Evolutionary conservation across 116 monocot genomes (phyloP), one percentile per base, ranked within the genome.

Genomic region (Dioscorea cayenensis): DNA sequence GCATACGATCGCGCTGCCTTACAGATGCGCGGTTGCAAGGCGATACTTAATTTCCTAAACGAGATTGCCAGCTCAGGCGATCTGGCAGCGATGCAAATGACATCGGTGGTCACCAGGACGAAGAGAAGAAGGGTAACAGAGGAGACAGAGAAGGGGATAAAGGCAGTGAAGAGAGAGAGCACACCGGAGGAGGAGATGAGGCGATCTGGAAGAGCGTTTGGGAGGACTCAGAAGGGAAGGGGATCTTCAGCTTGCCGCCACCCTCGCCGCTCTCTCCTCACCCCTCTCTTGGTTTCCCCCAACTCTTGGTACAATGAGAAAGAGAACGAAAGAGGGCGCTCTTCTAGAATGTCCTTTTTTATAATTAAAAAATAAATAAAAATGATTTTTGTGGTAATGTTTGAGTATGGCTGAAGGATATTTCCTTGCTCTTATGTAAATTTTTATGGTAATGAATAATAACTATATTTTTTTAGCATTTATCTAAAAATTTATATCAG

Each of bases 1-100:
- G 85, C 85, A 20, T 85, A 85, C 70, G 85, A 85, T 72, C 74
- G 71, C 52, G 80, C 84, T 32, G 84, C 84, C 2, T 75, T 84
- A 59, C 60, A 63, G 63, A 73, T 84, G 51, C 80, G 84, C 16
- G 84, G 80, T 4, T 49, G 70, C 74, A 77, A 74, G 61, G 84
- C 84, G 5, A 84, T 84, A 28, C 77, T 84, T 22, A 84, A 84
- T 67, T 84, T 84, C 67, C 84, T 80, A 17, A 80, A 85, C 66
- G 81, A 85, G 69, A 36, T 77, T 52, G 77, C 74, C 3, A 69
- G 79, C 51, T 49, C 72, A 25, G 65, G 25, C 72, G 36, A 52
- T 67, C 22, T 1, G 20, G 11, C 62, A 2, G 10, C 62, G 58
- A 20, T 20, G 58, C n/a, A 64, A 18, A 18, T 20, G 17, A n/a